These are phyloP conservation scores for Rhododendron griersonianum DNA, from an alignment of 148 eudicot genomes.

Conservation along the genomic window DNA sequence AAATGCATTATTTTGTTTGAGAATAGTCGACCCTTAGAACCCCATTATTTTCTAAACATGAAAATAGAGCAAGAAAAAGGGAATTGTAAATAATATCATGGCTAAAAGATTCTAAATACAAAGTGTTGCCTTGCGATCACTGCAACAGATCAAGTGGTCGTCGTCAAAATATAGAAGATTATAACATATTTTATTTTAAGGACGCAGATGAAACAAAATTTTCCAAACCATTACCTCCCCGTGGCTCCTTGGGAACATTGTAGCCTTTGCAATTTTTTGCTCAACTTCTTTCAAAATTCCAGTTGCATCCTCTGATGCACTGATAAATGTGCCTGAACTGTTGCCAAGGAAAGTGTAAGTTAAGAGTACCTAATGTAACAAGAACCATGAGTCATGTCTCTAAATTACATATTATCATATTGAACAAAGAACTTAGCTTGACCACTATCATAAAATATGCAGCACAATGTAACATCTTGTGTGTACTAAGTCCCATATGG, in stretches of 20 bases:
- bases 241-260: constrained; percentile 56
- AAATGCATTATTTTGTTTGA: neutral
- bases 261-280: constrained; percentile 63
- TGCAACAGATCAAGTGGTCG: neutral
- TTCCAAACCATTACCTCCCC: constrained; percentile 47
- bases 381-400: neutral
- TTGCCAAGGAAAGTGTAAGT: neutral
- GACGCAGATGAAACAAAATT: neutral
- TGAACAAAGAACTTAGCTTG: neutral
- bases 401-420: neutral
- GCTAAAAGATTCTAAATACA: neutral
- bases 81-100: neutral
- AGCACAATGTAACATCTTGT: neutral
- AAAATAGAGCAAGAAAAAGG: neutral
- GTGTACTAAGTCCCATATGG: neutral
- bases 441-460: neutral
- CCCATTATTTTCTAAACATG: neutral
- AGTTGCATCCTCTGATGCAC: constrained; percentile 56
- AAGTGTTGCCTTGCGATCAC: neutral
- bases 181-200: neutral
- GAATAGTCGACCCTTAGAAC: neutral
- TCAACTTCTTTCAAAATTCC: constrained; percentile 55
- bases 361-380: neutral
- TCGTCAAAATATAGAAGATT: neutral
- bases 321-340: constrained; percentile 67